A percentile compares a stretch with the other conserved stretches of the same genome.
Evolutionary conservation across 805 yeast genomes (phyloP).

Genomic region (Lachancea waltii): DNA sequence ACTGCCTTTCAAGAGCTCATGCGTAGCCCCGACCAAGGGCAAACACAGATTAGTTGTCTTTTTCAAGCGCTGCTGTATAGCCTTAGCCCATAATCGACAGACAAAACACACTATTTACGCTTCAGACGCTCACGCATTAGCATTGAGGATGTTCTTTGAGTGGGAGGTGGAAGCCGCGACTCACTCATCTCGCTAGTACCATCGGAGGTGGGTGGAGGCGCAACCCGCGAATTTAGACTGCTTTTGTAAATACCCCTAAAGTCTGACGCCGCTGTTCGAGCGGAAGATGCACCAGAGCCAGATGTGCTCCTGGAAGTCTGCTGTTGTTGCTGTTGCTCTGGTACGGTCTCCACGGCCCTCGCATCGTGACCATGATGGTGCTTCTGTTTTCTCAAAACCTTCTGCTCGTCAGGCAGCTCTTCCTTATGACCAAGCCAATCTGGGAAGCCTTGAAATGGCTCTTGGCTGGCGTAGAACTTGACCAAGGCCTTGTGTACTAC

Average conservation of each 20-base stretch:
- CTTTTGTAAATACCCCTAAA: conserved; percentile 8
- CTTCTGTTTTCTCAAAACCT: conserved; percentile 26
- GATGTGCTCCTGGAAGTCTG: conserved; percentile 1
- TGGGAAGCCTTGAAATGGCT: conserved; percentile 33
- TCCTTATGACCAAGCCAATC: conserved; percentile 34
- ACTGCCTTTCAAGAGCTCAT: no score
- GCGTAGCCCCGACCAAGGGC: not conserved
- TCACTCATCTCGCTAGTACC: not conserved
- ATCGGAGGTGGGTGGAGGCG: not conserved
- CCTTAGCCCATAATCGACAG: no score
- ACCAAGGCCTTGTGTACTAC: conserved; percentile 41
- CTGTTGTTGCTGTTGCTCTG: not conserved
- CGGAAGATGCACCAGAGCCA: not conserved
- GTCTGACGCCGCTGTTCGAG: conserved; percentile 6
- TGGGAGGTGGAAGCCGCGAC: conserved; percentile 1
- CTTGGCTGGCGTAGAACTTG: conserved; percentile 33
- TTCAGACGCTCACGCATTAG: conserved; percentile 30
- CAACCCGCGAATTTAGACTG: not conserved
- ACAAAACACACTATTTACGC: conserved; percentile 16
- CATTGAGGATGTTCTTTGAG: conserved; percentile 17
- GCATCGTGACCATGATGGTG: conserved; percentile 9
- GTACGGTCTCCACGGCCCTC: not conserved
- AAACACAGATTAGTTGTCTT: no score
- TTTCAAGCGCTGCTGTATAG: no score
- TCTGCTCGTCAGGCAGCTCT: conserved; percentile 30